Evolutionary conservation across 352 stramenopile genomes (phyloP), one percentile per base, ranked within the genome.

Genomic region (Globisporangium okanoganense): DNA sequence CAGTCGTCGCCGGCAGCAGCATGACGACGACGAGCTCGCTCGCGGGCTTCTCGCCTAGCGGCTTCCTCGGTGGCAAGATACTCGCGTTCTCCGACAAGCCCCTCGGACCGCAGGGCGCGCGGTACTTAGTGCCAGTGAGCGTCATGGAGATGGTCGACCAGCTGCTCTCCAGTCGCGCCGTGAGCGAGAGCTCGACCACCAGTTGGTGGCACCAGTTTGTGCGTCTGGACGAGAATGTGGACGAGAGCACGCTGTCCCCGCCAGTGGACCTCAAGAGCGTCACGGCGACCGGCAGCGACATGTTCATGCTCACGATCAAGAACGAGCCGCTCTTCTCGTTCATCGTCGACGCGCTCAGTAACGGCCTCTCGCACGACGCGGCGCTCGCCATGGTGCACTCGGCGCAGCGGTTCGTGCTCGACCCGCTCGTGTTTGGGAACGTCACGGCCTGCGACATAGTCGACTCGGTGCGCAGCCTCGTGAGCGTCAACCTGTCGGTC

Each of bases 101-200:
- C 12, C 51, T 29, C 12, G 56, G 31, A 2, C 22, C 56, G 12
- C 25, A 31, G 12, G 36, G 29, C n/a, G 25, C 66, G 51, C 73
- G 75, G 62, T 64, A 70, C 31, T 43, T 76, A 27, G 60, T 78
- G 36, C 33, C 67, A 1, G 59, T 66, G 22, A 61, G 66, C 41
- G 65, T 78, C 47, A 67, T 81, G 65, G 61, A 76, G 18, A 44
- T 81, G 49, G 66, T 84, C 5, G 71, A 84, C 57, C 67, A 79
- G 53, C 41, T 84, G 10, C 65, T 84, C 20, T 55, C 52, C 9
- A 70, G 56, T 33, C 62, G 67, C 4, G 43, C 63, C n/a, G 7
- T n/a, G 13, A 63, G 43, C 9, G 44, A 45, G 5, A 56, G 7
- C 18, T n/a, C 22, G 3, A 12, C n/a, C 0, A 22, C 29, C 20